Evolutionary conservation across 2,329 filamentous ascomycete species (phyloP), one percentile per base, ranked within the genome.

Genomic region (Ophiosphaerella narmari): DNA sequence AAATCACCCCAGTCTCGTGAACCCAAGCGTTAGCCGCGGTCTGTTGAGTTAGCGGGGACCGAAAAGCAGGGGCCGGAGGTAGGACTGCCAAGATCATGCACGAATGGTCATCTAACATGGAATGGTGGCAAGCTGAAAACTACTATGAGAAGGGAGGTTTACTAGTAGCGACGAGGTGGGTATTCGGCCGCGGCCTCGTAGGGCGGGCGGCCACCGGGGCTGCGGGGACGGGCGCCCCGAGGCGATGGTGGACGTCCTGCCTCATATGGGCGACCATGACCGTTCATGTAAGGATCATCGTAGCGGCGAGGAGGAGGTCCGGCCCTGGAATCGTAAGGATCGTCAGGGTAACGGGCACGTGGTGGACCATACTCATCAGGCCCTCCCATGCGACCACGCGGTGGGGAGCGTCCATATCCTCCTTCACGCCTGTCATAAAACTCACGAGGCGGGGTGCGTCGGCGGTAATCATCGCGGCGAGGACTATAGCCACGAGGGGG

Each of bases 401-500:
- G 77, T 55, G 77, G 77, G 52, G 76, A 75, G 51, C 77, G 91
- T 50, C 90, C 87, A 61, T 72, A 72, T 50, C 69, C 64, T 52
- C 67, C 64, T 63, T 89, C 86, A 60, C 81, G 80, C 68, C 88
- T 86, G 57, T 93, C 90, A 75, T 97, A 96, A 76, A 96, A 96
- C 53, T 93, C 89, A 62, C 90, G 87, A 52, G 88, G 82, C 47
- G 83, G 87, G 49, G 83, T 81, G 67, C 90, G 93, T 65, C 92
- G 87, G 68, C 95, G 91, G 71, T 93, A 91, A 75, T 96, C 96
- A 58, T 89, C 86, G 54, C 89, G 86, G 58, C 88, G 87, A 55
- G 91, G 92, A 74, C 89, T 95, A 74, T 95, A 96, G 52, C 87
- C 90, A 63, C 90, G 85, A 51, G 86, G 85, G 53, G 90, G 88